These are phyloP conservation scores for Metschnikowia proteae DNA, from an alignment of 805 yeast genomes.

Conservation along the genomic window DNA sequence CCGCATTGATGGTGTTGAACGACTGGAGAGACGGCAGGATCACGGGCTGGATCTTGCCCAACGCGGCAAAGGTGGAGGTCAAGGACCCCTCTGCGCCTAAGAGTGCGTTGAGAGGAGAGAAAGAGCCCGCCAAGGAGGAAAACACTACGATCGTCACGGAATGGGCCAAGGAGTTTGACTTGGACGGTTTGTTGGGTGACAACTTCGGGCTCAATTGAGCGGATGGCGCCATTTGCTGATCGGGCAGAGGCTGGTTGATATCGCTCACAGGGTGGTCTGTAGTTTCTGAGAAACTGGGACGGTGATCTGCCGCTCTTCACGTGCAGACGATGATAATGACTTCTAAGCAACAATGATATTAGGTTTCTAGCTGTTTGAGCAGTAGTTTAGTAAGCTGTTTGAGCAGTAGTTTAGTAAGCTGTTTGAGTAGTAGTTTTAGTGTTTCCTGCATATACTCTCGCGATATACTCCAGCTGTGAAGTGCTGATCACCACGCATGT, in stretches of 20 bases:
- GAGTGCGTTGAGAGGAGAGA: slow-evolving; percentile 40
- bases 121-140: slow-evolving; percentile 49
- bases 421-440: too few relatives aligned
- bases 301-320: too few relatives aligned
- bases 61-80: slow-evolving; percentile 15
- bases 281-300: too few relatives aligned
- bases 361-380: too few relatives aligned
- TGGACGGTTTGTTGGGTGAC: slow-evolving; percentile 70
- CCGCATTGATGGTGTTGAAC: slow-evolving; percentile 75
- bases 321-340: too few relatives aligned
- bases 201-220: slow-evolving; percentile 30
- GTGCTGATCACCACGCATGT: not conserved
- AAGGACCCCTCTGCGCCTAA: slow-evolving; percentile 31
- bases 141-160: slow-evolving; percentile 76
- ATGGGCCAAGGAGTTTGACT: slow-evolving; percentile 93
- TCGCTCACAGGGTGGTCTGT: too few relatives aligned
- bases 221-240: not conserved
- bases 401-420: too few relatives aligned
- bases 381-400: too few relatives aligned
- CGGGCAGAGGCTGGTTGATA: too few relatives aligned
- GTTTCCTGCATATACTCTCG: not conserved
- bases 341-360: too few relatives aligned
- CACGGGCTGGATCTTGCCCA: slow-evolving; percentile 85
- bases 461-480: not conserved
- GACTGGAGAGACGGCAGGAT: slow-evolving; percentile 98